Base-by-base conservation (phyloP, 768 basidiomycete species). In the Xerocomus potaroensis region DNA sequence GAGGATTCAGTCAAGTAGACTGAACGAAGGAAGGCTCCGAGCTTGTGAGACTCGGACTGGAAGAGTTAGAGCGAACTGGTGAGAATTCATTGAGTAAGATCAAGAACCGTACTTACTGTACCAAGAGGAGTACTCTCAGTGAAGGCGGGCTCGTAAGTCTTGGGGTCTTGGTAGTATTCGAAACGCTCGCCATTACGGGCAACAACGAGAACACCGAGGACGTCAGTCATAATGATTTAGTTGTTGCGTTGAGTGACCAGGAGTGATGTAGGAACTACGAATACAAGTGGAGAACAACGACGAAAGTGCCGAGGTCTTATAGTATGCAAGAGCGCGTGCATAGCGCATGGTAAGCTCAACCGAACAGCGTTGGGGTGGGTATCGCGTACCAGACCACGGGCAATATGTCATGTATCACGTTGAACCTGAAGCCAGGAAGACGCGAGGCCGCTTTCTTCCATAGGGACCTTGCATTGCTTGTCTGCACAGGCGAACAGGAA, bases 101-200 rank as follows among this genome's bases (percentile, higher is more conserved):
- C 7, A 9, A 30, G 19, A 26, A 15, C 3, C 27, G 21, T 43
- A 62, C 76, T 53, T 60, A 83, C 84, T 68, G 83, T 83, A 47
- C 86, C 86, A 53, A 87, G 78, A 54, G 87, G 83, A 33, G 85
- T 89, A 41, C 82, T 84, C 69, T 80, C 79, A 8, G 84, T 80
- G 60, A 75, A 74, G 24, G 75, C 70, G 37, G 75, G 73, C 51
- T 78, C 69, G 61, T 89, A 88, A 27, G 77, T 83, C 57, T 69
- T 64, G 19, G 87, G 86, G 62, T 89, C 76, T 66, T 90, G 87
- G 69, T 77, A 77, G 65, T 74, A 84, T 59, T 75, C 78, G 57
- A 64, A 67, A 53, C 86, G 80, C 67, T 87, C 87, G 49, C 87
- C 87, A 62, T 89, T 88, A 63, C 87, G 83, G 49, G 83, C 81